phyloP scores from a whole-genome alignment of 305 asterid species.

The Plantago coronopus region DNA sequence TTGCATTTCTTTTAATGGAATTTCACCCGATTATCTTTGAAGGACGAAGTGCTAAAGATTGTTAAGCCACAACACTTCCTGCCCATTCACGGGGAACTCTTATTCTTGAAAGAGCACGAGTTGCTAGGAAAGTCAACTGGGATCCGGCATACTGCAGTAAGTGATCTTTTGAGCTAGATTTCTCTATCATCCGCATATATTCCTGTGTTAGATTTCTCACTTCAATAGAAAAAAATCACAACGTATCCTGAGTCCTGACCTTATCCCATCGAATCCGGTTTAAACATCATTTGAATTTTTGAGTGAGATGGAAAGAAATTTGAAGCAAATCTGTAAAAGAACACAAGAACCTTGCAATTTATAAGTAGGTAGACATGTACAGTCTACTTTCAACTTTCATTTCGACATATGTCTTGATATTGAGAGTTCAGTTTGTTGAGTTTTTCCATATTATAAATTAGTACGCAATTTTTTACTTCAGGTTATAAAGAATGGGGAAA shows the following conservation, averaged over 20 bases:
- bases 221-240: no score
- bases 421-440: conserved; percentile 16
- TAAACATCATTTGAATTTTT: no score
- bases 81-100: conserved; percentile 98
- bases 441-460: conserved; percentile 11
- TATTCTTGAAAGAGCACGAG: conserved; percentile 97
- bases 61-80: conserved; percentile 99
- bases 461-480: conserved; percentile 28
- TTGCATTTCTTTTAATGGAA: conserved; percentile 23
- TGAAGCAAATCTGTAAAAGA: no score
- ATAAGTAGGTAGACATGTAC: no score
- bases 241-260: no score
- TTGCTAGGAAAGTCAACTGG: conserved; percentile 93
- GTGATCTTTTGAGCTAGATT: conserved; percentile 23
- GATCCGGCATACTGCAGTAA: conserved; percentile 86
- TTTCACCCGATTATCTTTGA: conserved; percentile 29
- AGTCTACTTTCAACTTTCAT: conserved; percentile 1
- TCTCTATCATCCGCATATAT: not conserved
- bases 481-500: conserved; percentile 99
- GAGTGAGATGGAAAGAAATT: no score
- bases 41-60: conserved; percentile 95
- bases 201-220: no score
- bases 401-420: conserved; percentile 3
- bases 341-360: no score
- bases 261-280: no score